phyloP scores from a whole-genome alignment of 2,329 filamentous ascomycete species.

The Macrophomina pseudophaseolina region DNA sequence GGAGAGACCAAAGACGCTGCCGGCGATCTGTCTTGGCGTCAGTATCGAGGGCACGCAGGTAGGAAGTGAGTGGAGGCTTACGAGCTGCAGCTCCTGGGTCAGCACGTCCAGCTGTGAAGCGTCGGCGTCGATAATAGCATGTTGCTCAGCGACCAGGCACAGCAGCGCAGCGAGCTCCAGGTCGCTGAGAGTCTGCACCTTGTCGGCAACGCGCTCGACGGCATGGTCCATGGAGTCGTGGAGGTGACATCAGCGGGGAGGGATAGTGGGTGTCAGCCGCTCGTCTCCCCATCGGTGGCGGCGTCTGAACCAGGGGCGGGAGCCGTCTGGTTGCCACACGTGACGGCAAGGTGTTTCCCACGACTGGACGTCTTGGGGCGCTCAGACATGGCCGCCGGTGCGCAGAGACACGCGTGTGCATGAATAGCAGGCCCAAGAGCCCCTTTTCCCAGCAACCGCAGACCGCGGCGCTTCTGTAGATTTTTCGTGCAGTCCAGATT shows the following conservation, averaged over 20 bases:
- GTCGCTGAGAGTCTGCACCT: constrained; percentile 80
- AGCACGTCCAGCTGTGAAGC: constrained; percentile 69
- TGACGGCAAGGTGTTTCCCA: not conserved
- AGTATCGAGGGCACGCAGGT: constrained; percentile 24
- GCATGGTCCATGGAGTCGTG: constrained; percentile 20
- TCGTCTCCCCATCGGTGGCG: constrained; percentile 10
- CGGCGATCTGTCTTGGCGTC: constrained; percentile 61
- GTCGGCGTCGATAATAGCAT: constrained; percentile 81
- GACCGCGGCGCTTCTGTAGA: not conserved
- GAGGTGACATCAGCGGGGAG: constrained; percentile 16
- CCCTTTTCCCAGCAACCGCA: not conserved
- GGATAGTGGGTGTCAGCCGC: not conserved
- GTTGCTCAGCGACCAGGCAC: constrained; percentile 79
- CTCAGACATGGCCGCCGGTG: not conserved
- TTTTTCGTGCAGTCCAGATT: not conserved
- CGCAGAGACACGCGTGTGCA: constrained; percentile 6
- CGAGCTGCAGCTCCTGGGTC: constrained; percentile 74
- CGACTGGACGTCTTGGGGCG: not conserved
- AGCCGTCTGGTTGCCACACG: not conserved
- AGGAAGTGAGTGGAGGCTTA: constrained; percentile 41
- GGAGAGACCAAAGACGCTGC: constrained; percentile 73
- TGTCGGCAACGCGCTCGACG: constrained; percentile 51
- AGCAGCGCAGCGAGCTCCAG: constrained; percentile 86
- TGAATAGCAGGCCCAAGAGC: not conserved
- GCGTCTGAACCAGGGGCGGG: not conserved